phyloP scores from a whole-genome alignment of 495 filamentous ascomycete genomes.

The Glonium stellatum region DNA sequence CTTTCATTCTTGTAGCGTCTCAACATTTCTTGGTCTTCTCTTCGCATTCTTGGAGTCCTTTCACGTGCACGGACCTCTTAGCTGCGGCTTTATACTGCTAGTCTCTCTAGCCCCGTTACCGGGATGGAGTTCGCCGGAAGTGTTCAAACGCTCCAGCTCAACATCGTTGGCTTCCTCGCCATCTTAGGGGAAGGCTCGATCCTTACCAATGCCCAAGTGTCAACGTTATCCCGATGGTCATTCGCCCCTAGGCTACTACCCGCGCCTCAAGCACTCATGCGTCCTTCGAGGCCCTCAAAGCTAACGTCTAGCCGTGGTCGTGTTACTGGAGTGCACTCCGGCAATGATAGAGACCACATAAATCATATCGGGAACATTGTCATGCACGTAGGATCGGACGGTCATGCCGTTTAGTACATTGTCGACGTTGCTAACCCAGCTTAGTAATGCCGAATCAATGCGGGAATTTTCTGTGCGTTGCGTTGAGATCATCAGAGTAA shows the following conservation, averaged over 20 bases:
- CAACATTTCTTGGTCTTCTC: too few relatives aligned
- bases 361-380: constrained; percentile 36
- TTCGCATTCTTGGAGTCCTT: too few relatives aligned
- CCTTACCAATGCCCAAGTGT: constrained; percentile 35
- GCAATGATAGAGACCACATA: constrained; percentile 30
- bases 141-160: constrained; percentile 30
- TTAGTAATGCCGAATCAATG: constrained; percentile 28
- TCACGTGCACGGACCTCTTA: too few relatives aligned
- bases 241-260: constrained; percentile 37
- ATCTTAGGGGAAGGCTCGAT: constrained; percentile 39
- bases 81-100: too few relatives aligned
- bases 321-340: constrained; percentile 34
- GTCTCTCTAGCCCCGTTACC: too few relatives aligned
- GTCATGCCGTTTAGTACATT: not conserved
- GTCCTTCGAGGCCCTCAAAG: constrained; percentile 26
- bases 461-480: constrained; percentile 36
- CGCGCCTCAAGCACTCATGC: constrained; percentile 36
- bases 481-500: constrained; percentile 34
- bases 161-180: constrained; percentile 40
- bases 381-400: too few relatives aligned
- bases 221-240: constrained; percentile 34
- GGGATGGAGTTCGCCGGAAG: too few relatives aligned
- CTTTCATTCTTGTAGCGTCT: too few relatives aligned
- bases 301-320: constrained; percentile 26
- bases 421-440: not conserved